Evolutionary conservation across 108 stramenopile species (phyloP), one percentile per base, ranked within the genome.

Genomic region (Pseudonitzschia pungens): DNA sequence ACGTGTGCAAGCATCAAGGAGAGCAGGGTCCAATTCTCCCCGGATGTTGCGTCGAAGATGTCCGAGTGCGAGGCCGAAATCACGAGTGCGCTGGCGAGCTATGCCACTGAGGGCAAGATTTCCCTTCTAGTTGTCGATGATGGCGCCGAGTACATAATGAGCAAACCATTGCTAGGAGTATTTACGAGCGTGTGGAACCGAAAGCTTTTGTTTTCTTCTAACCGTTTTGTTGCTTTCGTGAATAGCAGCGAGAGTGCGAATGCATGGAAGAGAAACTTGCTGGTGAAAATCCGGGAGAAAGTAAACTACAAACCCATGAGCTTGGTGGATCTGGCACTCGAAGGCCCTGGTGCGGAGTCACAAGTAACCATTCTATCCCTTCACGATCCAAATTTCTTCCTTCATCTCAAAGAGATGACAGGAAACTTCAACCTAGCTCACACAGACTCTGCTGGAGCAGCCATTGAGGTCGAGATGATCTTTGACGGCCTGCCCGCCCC

Each of bases 21-120:
- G 32, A 69, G 9, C 11, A 48, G 27, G 26, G 69, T 28, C n/a
- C 15, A 62, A 27, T 51, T 50, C 44, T 16, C 59, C 8, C 54
- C 55, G 26, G 43, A 41, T 14, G 32, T 45, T n/a, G 11, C 42
- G 20, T 22, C 56, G 12, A 62, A 62, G 14, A 76, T 76, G 75
- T 42, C 55, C 22, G 44, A 43, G 16, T 76, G 75, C 48, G 75
- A 76, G 52, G 59, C 40, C 12, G 18, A 59, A 62, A 33, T 70
- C 1, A 11, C 31, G 2, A 45, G 40, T 6, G 6, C n/a, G n/a
- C 43, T 76, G 16, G 40, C 27, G 55, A 67, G 1, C 60, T 10
- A 62, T n/a, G 31, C 29, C 33, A 41, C 33, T 5, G 65, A 48
- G 2, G 42, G 52, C 18, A 74, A 57, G 52, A 44, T 74, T 67